These are phyloP conservation scores for Russula ochroleuca DNA, from an alignment of 768 basidiomycete genomes.

Conservation along the genomic window DNA sequence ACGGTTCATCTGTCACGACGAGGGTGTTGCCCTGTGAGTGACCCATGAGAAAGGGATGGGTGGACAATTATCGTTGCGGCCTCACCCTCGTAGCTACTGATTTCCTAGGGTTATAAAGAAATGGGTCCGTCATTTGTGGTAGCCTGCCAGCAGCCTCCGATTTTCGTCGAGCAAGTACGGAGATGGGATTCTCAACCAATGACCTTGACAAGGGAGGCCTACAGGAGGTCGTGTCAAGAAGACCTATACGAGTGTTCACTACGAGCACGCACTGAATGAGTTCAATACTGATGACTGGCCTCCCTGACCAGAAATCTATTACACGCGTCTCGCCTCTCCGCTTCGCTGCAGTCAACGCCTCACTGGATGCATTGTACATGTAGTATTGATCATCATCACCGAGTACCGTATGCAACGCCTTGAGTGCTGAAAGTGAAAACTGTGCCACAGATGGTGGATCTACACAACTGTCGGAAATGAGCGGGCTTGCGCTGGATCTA, in stretches of 20 bases:
- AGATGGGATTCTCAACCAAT: constrained; percentile 68
- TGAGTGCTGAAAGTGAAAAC: constrained; percentile 84
- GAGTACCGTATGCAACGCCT: constrained; percentile 63
- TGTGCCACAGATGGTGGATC: constrained; percentile 84
- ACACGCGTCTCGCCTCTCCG: constrained; percentile 68
- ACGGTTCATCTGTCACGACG: constrained; percentile 75
- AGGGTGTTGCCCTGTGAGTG: constrained; percentile 49
- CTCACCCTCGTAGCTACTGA: constrained; percentile 54
- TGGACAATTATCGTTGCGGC: neutral
- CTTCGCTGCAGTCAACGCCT: constrained; percentile 68
- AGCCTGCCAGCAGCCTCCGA: constrained; percentile 39
- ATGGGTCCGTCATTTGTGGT: constrained; percentile 65
- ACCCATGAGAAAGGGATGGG: neutral
- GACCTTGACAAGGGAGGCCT: constrained; percentile 70
- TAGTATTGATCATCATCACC: constrained; percentile 75
- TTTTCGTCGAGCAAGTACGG: constrained; percentile 43
- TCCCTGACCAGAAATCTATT: constrained; percentile 85
- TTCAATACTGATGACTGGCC: constrained; percentile 73
- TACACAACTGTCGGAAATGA: constrained; percentile 33
- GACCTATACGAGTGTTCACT: constrained; percentile 1
- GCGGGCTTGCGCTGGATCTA: constrained; percentile 11
- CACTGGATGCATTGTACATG: constrained; percentile 63
- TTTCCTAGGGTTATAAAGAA: constrained; percentile 88
- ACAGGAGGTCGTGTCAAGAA: constrained; percentile 9
- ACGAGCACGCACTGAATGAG: constrained; percentile 59